Base-by-base conservation (phyloP, 2,329 filamentous ascomycete species). In the Teratosphaeria nubilosa region DNA sequence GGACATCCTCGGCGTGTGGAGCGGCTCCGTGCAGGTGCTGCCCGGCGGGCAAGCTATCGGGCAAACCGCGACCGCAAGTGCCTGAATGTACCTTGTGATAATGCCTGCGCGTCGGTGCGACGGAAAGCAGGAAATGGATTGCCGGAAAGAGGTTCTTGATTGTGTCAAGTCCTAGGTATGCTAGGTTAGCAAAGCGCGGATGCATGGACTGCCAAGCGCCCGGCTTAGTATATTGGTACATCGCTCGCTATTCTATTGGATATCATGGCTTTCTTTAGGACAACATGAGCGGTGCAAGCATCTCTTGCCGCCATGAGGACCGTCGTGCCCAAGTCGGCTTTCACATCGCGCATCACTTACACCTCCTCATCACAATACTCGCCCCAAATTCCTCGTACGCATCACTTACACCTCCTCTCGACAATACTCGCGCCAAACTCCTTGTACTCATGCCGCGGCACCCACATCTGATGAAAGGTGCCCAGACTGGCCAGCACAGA, bases 391-490 rank as follows among this genome's bases (percentile, higher is more conserved):
- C n/a, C n/a, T n/a, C n/a, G n/a, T 96, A 97, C 11, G 34, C 34
- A 5, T 58, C 50, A 97, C 78, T 96, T 95, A 82, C 92, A 97
- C 68, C 92, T 82, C 83, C 96, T 96, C 80, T 97, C 92, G 51
- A 97, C 89, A 66, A 97, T 91, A 63, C 84, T 84, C 5, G 86
- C 79, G 1, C 94, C 94, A 73, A 96, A 91, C 79, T 99, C 95
- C 63, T 96, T 91, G 68, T 96, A 97, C 78, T 99, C 94, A 79
- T 96, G 95, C 74, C 86, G 90, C 25, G 87, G 92, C 67, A 99
- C 95, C 94, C 94, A 99, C 88, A 99, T 92, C 66, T 99, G 94
- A 77, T 99, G 94, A 76, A 99, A 99, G 14, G 91, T 96, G 10
- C 95, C 95, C 76, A 99, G 75, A 74, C 91, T 96, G 6, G 90